A percentile compares a stretch with the other conserved stretches of the same genome.
Conservation (phyloP, 2,329 filamentous ascomycete genomes). For the Aspergillus eucalypticola region DNA sequence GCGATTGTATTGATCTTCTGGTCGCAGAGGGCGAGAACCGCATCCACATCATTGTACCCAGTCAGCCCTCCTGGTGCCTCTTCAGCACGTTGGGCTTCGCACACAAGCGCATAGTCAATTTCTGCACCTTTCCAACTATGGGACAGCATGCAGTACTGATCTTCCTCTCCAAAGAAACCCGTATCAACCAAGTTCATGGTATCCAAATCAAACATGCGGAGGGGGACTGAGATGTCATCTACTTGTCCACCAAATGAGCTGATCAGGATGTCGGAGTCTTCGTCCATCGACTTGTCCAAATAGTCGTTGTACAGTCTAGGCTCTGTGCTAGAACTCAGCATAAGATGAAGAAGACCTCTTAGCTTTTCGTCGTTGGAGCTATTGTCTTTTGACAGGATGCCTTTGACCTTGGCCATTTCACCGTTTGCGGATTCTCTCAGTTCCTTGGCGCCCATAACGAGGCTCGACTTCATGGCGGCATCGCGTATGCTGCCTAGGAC, state of each 20-base stretch:
- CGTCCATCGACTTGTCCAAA: background rate
- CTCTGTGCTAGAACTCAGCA: background rate
- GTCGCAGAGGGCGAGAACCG: background rate
- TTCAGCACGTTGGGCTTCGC: constrained; percentile 17
- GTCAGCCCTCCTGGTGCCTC: background rate
- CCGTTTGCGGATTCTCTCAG: background rate
- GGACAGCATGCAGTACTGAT: constrained; percentile 40
- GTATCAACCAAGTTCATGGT: constrained; percentile 33
- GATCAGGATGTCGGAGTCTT: background rate
- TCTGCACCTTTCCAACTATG: constrained; percentile 40
- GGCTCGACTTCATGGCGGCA: background rate
- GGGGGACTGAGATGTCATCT: constrained; percentile 17
- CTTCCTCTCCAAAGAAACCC: constrained; percentile 24
- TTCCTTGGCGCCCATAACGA: background rate
- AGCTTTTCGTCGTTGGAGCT: constrained; percentile 2
- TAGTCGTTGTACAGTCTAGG: background rate
- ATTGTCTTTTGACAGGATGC: background rate
- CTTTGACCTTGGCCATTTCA: background rate
- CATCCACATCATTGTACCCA: constrained; percentile 2
- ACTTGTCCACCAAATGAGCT: background rate
- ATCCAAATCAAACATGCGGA: constrained; percentile 38
- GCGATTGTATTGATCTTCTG: background rate
- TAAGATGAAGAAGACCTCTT: constrained; percentile 5
- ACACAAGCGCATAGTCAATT: constrained; percentile 31
- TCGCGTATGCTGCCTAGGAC: background rate